These are phyloP conservation scores for Alternaria novae-zelandiae DNA, from an alignment of 2,329 filamentous ascomycete genomes.

Conservation along the genomic window DNA sequence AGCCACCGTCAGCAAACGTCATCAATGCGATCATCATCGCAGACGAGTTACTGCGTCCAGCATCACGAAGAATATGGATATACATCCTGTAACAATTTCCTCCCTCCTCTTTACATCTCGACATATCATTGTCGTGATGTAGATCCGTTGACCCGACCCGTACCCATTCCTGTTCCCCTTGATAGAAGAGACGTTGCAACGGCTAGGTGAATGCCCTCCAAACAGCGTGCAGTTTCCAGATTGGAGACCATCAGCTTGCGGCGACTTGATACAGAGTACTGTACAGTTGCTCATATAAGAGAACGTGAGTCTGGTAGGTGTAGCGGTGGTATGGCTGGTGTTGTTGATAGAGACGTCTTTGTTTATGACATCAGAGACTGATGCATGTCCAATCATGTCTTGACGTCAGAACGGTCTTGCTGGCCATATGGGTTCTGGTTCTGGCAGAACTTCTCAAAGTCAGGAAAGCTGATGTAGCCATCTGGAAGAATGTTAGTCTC, in stretches of 20 bases:
- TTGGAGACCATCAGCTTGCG: background rate
- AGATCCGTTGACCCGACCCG: background rate
- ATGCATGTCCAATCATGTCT: constrained; percentile 35
- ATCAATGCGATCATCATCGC: constrained; percentile 13
- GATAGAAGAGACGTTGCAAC: background rate
- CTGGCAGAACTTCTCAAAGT: constrained; percentile 69
- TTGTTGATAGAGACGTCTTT: constrained; percentile 5
- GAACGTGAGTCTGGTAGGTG: constrained; percentile 9
- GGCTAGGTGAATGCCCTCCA: background rate
- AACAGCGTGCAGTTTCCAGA: background rate
- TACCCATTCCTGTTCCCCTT: background rate
- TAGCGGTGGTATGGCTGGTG: constrained; percentile 11
- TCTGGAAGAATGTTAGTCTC: constrained; percentile 40
- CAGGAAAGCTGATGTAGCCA: constrained; percentile 76
- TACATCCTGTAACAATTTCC: constrained; percentile 19
- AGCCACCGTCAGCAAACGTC: background rate
- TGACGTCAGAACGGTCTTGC: constrained; percentile 36
- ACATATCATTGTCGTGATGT: constrained; percentile 11
- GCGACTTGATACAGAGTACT: background rate
- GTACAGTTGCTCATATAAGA: background rate
- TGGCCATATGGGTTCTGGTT: constrained; percentile 40
- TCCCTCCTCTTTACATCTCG: constrained; percentile 15
- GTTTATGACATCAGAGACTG: constrained; percentile 1
- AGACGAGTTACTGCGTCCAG: constrained; percentile 22
- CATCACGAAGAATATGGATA: constrained; percentile 9